phyloP scores from a whole-genome alignment of 2,329 filamentous ascomycete genomes.

The Alternaria panax region DNA sequence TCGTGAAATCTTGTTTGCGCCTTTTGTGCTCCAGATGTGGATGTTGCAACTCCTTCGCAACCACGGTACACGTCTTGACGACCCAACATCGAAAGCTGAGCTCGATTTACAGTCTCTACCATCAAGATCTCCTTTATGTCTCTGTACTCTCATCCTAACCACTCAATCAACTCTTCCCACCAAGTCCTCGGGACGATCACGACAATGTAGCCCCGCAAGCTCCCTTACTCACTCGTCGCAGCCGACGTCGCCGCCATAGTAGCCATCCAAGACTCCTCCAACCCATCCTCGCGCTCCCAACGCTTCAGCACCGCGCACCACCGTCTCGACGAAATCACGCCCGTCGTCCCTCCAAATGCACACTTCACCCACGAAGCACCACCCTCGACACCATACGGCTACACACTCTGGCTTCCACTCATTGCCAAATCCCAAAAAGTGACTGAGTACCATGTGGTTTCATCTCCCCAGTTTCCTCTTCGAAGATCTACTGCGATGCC shows the following conservation, averaged over 20 bases:
- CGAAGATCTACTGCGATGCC: slow-evolving; percentile 40
- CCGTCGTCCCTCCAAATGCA: slow-evolving; percentile 8
- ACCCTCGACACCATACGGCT: slow-evolving; percentile 47
- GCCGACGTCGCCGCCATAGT: neutral
- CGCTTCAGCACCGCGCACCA: slow-evolving; percentile 25
- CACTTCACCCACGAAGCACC: slow-evolving; percentile 22
- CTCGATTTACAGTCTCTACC: neutral
- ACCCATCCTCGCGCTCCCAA: slow-evolving; percentile 13
- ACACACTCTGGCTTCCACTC: slow-evolving; percentile 53
- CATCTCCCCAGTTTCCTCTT: slow-evolving; percentile 28
- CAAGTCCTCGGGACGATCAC: neutral
- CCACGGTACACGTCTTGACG: neutral
- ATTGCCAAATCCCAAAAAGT: slow-evolving; percentile 49
- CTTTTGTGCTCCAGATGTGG: neutral
- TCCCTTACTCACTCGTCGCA: slow-evolving; percentile 17
- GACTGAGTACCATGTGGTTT: slow-evolving; percentile 27
- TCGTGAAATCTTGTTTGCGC: neutral
- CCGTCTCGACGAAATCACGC: slow-evolving; percentile 9
- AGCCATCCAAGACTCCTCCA: slow-evolving; percentile 10
- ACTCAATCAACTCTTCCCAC: neutral
- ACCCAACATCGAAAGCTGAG: neutral
- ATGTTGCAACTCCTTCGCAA: neutral
- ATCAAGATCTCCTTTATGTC: too few relatives aligned
- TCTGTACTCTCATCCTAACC: neutral
- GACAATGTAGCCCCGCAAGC: slow-evolving; percentile 17